A percentile compares a stretch with the other conserved stretches of the same genome.
Conservation (phyloP, 169 alveolate genomes). For the Eimeria zaria region DNA sequence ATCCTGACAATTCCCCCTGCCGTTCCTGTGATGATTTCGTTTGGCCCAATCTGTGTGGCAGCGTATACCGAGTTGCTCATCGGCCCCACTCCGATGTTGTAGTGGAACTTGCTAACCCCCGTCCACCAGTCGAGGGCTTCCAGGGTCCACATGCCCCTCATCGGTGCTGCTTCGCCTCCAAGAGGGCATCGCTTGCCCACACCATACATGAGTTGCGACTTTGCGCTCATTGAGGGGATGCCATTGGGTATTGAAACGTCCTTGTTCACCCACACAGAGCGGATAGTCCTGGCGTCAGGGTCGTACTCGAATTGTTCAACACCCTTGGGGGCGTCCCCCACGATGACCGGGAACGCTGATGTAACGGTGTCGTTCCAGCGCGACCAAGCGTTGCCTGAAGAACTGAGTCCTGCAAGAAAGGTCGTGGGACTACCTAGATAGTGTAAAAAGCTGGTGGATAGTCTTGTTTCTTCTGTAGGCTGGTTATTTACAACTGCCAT, state of each 20-base stretch:
- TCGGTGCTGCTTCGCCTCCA: slow-evolving; percentile 83
- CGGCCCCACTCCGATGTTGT: slow-evolving; percentile 86
- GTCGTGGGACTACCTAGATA: slow-evolving; percentile 80
- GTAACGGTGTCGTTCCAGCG: slow-evolving; percentile 61
- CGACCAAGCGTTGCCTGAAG: slow-evolving; percentile 30
- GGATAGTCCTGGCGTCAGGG: slow-evolving; percentile 65
- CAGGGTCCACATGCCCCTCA: slow-evolving; percentile 86
- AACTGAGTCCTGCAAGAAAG: slow-evolving; percentile 40
- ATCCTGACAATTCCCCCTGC: slow-evolving; percentile 85
- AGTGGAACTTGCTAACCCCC: slow-evolving; percentile 79
- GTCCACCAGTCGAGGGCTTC: slow-evolving; percentile 88
- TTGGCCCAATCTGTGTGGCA: slow-evolving; percentile 86
- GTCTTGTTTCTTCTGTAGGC: slow-evolving; percentile 77
- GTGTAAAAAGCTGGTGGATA: slow-evolving; percentile 69
- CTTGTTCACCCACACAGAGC: slow-evolving; percentile 80
- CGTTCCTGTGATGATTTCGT: slow-evolving; percentile 86
- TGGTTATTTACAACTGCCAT: slow-evolving; percentile 84
- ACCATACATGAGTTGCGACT: slow-evolving; percentile 84
- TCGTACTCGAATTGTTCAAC: slow-evolving; percentile 83
- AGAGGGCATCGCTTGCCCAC: slow-evolving; percentile 85
- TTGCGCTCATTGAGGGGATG: slow-evolving; percentile 85
- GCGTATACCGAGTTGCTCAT: slow-evolving; percentile 84
- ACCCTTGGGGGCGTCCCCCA: slow-evolving; percentile 87
- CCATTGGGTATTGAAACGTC: slow-evolving; percentile 86
- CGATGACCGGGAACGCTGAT: slow-evolving; percentile 82